Percentiles rank a stretch among this genome's conserved stretches.
phyloP scores from a whole-genome alignment of 345 rosid species.

The Raphanus sativus region DNA sequence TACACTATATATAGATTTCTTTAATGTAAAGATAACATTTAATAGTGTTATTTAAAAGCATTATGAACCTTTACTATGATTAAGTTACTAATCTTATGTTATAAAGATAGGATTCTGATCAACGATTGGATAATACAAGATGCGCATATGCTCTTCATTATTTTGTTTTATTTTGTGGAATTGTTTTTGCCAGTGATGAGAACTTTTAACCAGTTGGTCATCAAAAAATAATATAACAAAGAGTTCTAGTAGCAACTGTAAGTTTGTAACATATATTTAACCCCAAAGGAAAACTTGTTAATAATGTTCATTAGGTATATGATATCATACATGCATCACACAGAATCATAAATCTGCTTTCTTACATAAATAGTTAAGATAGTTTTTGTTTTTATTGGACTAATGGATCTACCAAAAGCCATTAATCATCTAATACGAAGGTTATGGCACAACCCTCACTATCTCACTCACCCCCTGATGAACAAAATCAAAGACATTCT shows the following conservation, averaged over 20 bases:
- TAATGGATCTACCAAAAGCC: slow-evolving; percentile 5
- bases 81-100: not conserved
- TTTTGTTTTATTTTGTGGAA: no score
- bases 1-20: not conserved
- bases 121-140: no score
- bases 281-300: not conserved
- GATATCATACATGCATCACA: slow-evolving; percentile 13
- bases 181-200: no score
- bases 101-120: not conserved
- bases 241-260: not conserved
- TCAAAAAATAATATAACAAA: not conserved
- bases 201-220: not conserved
- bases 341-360: slow-evolving; percentile 18
- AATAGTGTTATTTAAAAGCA: not conserved
- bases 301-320: not conserved
- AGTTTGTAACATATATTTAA: not conserved
- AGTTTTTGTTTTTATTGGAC: slow-evolving; percentile 5
- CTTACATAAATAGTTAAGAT: not conserved
- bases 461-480: no score
- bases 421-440: not conserved
- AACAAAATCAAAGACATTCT: not conserved
- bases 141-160: no score
- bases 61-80: not conserved
- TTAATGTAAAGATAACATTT: not conserved
- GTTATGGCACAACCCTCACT: no score